Base-by-base conservation (phyloP, 2,329 filamentous ascomycete genomes). In the Elsinoe ampelina region DNA sequence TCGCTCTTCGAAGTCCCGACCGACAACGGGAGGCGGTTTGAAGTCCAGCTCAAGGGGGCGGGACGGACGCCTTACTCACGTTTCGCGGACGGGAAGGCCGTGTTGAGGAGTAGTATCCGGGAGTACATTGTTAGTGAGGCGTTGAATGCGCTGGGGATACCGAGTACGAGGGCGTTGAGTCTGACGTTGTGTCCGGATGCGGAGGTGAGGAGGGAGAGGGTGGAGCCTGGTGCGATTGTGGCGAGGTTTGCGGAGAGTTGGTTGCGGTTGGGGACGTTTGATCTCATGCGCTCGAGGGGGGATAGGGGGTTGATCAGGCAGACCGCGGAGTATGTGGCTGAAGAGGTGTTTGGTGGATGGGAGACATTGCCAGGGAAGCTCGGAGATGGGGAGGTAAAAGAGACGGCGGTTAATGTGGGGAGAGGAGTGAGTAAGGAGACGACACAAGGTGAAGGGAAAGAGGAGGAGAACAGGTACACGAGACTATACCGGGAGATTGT, bases 21-120 rank as follows among this genome's bases (percentile, higher is more conserved):
- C 67, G 67, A 70, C 1, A 87, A 86, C 0, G 80, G 80, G n/a
- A 77, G 74, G 35, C 81, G 88, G 22, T 96, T 95, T 68, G 93
- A 98, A 71, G 70, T 97, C 42, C 93, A 97, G 71, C 77, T 98
- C 59, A 98, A 98, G 71, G 93, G 93, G 20, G 93, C 93, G 13
- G 93, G 93, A 4, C 75, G 86, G 65, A 98, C 93, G 3, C 93
- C 93, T 0, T 98, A 98, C 73, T 95, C 89, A 38, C 85, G 93
- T 2, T 98, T 98, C 63, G 93, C 93, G 20, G 93, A 98, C 69
- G 93, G 93, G 30, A 92, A 93, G 68, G 93, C 93, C 0, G 93
- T 98, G 2, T 75, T 98, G 54, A 78, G 93, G 59, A 95, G 89
- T 26, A 95, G 89, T 66, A 95, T 98, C 63, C 81, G 93, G 59